These are phyloP conservation scores for Blastobotrys attinorum DNA, from an alignment of 805 yeast genomes.

Conservation along the genomic window DNA sequence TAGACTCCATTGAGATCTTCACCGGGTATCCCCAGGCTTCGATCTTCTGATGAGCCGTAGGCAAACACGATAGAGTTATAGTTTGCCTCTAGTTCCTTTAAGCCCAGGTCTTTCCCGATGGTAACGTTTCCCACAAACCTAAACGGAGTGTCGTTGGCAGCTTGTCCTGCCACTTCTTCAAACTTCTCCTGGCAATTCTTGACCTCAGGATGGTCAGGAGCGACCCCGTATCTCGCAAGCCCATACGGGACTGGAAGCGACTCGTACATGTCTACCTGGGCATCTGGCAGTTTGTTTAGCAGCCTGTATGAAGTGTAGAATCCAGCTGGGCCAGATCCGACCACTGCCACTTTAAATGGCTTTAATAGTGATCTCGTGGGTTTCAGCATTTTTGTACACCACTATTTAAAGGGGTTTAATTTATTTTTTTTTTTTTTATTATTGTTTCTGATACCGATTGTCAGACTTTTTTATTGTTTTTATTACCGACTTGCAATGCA, in stretches of 20 bases:
- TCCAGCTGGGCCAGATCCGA: slow-evolving; percentile 97
- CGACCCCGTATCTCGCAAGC: slow-evolving; percentile 88
- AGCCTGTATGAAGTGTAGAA: slow-evolving; percentile 80
- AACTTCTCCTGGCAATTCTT: slow-evolving; percentile 66
- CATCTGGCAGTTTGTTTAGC: slow-evolving; percentile 40
- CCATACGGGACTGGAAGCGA: slow-evolving; percentile 87
- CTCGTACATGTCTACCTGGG: slow-evolving; percentile 70
- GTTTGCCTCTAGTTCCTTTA: slow-evolving; percentile 41
- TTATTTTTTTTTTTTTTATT: too few relatives aligned
- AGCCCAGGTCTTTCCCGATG: slow-evolving; percentile 50
- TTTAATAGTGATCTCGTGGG: too few relatives aligned
- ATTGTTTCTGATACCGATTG: too few relatives aligned
- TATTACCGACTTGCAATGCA: too few relatives aligned
- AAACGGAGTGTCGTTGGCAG: slow-evolving; percentile 28
- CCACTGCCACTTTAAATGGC: slow-evolving; percentile 48
- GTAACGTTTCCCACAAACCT: slow-evolving; percentile 63
- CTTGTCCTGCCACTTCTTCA: slow-evolving; percentile 37
- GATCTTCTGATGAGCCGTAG: slow-evolving; percentile 66
- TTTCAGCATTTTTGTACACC: too few relatives aligned
- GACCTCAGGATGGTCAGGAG: slow-evolving; percentile 98
- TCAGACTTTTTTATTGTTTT: too few relatives aligned
- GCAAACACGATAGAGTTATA: slow-evolving; percentile 74
- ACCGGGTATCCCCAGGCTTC: slow-evolving; percentile 49
- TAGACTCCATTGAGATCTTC: slow-evolving; percentile 54
- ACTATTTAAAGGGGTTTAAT: too few relatives aligned